These are phyloP conservation scores for Bolboschoenoplectus hybrid DNA, from an alignment of 202 grass and related monocot genomes.

Conservation along the genomic window DNA sequence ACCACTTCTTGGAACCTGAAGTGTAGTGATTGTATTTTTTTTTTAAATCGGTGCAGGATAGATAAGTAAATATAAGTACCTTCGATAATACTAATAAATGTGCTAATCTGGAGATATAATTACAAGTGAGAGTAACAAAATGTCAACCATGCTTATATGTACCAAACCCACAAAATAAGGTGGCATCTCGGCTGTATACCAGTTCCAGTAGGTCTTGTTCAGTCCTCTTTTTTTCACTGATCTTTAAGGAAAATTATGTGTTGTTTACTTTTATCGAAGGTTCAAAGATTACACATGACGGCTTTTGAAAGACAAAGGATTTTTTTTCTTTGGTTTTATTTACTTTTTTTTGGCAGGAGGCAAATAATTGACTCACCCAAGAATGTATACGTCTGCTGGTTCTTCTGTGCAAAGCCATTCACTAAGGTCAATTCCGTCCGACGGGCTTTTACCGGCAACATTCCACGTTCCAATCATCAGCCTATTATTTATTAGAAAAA, in stretches of 20 bases:
- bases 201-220: not conserved
- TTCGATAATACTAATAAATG: not conserved
- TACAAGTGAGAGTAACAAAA: slow-evolving; percentile 12
- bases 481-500: slow-evolving; percentile 40
- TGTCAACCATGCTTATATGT: not conserved
- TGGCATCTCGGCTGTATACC: not conserved
- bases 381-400: slow-evolving; percentile 56
- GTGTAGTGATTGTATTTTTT: not conserved
- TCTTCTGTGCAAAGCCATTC: slow-evolving; percentile 59
- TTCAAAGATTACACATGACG: not conserved
- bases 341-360: not conserved
- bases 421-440: slow-evolving; percentile 49
- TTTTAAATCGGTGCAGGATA: not conserved
- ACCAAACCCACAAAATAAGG: not conserved
- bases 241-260: not conserved
- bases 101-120: slow-evolving; percentile 3
- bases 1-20: slow-evolving; percentile 73
- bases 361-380: slow-evolving; percentile 50
- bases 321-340: not conserved
- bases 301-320: not conserved
- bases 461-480: slow-evolving; percentile 69
- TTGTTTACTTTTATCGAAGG: not conserved
- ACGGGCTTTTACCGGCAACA: slow-evolving; percentile 51
- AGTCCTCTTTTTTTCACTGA: not conserved
- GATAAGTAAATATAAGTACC: not conserved